Evolutionary conservation across 148 eudicot species (phyloP), one percentile per base, ranked within the genome.

Genomic region (Rhododendron ferrugineum): DNA sequence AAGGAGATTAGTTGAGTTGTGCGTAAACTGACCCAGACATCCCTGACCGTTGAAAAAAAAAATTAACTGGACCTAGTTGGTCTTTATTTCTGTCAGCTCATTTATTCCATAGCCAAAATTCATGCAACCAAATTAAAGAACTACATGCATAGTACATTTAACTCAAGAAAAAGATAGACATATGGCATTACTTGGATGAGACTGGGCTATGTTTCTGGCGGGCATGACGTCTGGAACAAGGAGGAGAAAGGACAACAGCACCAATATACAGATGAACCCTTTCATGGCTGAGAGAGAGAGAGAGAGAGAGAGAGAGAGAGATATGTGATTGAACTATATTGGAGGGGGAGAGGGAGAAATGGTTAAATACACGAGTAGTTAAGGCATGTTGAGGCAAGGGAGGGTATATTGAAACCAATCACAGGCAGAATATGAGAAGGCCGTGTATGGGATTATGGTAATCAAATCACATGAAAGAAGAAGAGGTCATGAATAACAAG

Each of bases 341-440:
- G 64, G 64, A 32, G 34, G 56, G 36, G 36, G 40, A 42, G 2
- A 40, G 28, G 79, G 58, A 77, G 81, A 72, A 47, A 85, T 62
- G 73, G 22, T 54, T 87, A 80, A 58, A 52, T 76, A 74, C n/a
- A 74, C 46, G 18, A 37, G 78, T 6, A 16, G 18, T 30, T 34
- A 20, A 74, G 44, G 46, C n/a, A 16, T 74, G 32, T 1, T 70
- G 44, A 37, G 37, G 37, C 3, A 36, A 36, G 60, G 60, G 66
- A 85, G 32, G 76, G 28, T 28, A 85, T 49, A 90, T 85, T 88
- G 86, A 92, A 88, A 86, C 89, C 86, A 91, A 88, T 92, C 91
- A 91, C 92, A 90, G 64, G 84, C 50, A 85, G 72, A 85, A 84
- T 30, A 58, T 83, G 82, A 84, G 52, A 84, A 84, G 79, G 79